Evolutionary conservation across 768 basidiomycete species (phyloP).

Genomic region (Lyophyllum decastes): DNA sequence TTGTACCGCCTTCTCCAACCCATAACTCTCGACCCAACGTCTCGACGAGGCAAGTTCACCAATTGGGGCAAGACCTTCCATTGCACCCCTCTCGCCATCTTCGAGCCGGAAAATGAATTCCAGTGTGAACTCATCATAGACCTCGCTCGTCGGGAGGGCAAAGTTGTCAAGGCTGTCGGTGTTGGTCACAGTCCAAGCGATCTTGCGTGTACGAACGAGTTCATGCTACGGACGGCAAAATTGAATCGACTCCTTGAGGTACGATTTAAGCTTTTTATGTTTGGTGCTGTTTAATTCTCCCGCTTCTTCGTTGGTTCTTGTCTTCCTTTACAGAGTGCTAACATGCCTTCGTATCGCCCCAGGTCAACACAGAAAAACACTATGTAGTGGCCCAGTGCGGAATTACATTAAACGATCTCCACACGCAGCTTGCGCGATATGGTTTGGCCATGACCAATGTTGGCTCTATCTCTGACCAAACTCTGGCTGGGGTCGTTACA

Average conservation of each 20-base stretch:
- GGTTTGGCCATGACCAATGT: slow-evolving; percentile 88
- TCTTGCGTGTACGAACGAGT: slow-evolving; percentile 86
- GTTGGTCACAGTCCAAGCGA: slow-evolving; percentile 95
- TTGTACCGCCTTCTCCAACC: slow-evolving; percentile 58
- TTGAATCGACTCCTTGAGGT: slow-evolving; percentile 79
- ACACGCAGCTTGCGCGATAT: slow-evolving; percentile 61
- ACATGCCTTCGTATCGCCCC: slow-evolving; percentile 14
- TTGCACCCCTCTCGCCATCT: slow-evolving; percentile 69
- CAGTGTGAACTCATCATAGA: slow-evolving; percentile 79
- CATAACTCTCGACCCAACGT: slow-evolving; percentile 47
- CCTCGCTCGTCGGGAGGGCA: slow-evolving; percentile 73
- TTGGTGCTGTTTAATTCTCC: slow-evolving; percentile 17
- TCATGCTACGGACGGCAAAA: slow-evolving; percentile 79
- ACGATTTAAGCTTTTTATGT: slow-evolving; percentile 32
- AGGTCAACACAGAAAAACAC: slow-evolving; percentile 72
- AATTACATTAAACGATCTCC: slow-evolving; percentile 75
- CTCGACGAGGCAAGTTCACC: slow-evolving; percentile 51
- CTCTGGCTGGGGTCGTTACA: slow-evolving; percentile 87
- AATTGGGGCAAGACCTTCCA: slow-evolving; percentile 89
- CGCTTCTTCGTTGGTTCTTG: not conserved
- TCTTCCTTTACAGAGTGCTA: slow-evolving; percentile 3
- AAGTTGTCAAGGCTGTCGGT: slow-evolving; percentile 78
- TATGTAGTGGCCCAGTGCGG: slow-evolving; percentile 77
- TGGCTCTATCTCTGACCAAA: slow-evolving; percentile 96
- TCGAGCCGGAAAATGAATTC: slow-evolving; percentile 69